Evolutionary conservation across 2,329 filamentous ascomycete species (phyloP).

Genomic region (Alternaria rosae): DNA sequence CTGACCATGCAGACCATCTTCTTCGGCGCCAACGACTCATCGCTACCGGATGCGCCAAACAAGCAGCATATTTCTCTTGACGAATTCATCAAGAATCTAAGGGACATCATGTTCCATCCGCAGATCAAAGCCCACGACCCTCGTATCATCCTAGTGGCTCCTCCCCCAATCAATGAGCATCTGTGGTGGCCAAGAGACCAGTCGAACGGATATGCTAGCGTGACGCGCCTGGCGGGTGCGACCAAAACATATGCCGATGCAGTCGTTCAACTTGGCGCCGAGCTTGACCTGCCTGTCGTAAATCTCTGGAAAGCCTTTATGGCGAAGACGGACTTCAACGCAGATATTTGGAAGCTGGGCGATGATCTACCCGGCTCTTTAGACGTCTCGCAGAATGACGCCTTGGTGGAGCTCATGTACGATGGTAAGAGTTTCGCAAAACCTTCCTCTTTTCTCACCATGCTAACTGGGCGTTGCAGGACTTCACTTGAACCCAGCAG

Average conservation of each 20-base stretch:
- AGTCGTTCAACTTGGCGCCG: conserved; percentile 67
- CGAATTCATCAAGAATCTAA: conserved; percentile 76
- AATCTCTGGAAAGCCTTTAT: conserved; percentile 85
- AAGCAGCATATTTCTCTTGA: conserved; percentile 81
- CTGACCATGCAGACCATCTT: conserved; percentile 69
- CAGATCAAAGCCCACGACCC: conserved; percentile 73
- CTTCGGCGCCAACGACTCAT: conserved; percentile 91
- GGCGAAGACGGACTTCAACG: conserved; percentile 64
- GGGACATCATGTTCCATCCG: conserved; percentile 74
- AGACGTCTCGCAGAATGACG: conserved; percentile 65
- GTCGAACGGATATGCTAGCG: conserved; percentile 45
- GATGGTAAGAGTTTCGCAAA: conserved; percentile 58
- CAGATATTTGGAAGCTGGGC: conserved; percentile 47
- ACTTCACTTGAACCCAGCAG: conserved; percentile 65
- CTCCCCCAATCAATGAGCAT: conserved; percentile 83
- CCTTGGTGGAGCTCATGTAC: conserved; percentile 59
- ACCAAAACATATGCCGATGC: conserved; percentile 72
- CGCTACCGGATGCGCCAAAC: conserved; percentile 67
- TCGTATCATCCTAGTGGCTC: conserved; percentile 78
- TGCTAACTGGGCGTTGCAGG: conserved; percentile 48
- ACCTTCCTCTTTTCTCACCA: background rate
- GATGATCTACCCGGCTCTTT: conserved; percentile 64
- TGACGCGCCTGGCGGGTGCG: conserved; percentile 64
- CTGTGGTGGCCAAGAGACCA: conserved; percentile 62
- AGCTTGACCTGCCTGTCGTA: conserved; percentile 67